Conservation (phyloP, 805 yeast species). For the Sugiyamaella americana region DNA sequence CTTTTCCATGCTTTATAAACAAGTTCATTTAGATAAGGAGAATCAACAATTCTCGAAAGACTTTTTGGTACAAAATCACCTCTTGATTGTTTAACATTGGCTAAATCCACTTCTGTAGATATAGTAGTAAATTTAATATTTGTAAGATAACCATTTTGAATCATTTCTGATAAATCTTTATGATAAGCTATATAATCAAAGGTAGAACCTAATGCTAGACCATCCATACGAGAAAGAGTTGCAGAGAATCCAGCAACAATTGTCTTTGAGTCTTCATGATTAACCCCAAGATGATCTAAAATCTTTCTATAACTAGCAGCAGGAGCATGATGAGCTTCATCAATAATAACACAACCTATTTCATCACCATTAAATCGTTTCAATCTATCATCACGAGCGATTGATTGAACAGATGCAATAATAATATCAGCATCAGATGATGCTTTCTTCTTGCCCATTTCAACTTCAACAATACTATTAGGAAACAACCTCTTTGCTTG, state of each 20-base stretch:
- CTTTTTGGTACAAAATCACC: slow-evolving; percentile 52
- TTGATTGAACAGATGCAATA: slow-evolving; percentile 71
- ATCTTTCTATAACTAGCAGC: slow-evolving; percentile 60
- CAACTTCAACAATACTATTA: slow-evolving; percentile 49
- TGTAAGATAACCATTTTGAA: slow-evolving; percentile 60
- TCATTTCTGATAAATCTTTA: slow-evolving; percentile 58
- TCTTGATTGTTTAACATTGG: slow-evolving; percentile 29
- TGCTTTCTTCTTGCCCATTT: slow-evolving; percentile 55
- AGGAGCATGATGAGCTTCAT: slow-evolving; percentile 91
- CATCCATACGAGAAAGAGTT: slow-evolving; percentile 75
- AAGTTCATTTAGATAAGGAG: slow-evolving; percentile 46
- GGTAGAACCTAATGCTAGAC: slow-evolving; percentile 46
- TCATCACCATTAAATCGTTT: slow-evolving; percentile 47
- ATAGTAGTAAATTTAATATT: slow-evolving; percentile 63
- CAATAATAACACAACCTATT: slow-evolving; percentile 72
- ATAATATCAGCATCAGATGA: slow-evolving; percentile 51
- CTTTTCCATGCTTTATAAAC: slow-evolving; percentile 50
- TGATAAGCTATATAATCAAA: slow-evolving; percentile 74
- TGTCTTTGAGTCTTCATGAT: slow-evolving; percentile 36
- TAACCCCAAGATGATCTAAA: slow-evolving; percentile 52
- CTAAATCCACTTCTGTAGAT: slow-evolving; percentile 41
- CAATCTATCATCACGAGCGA: slow-evolving; percentile 45
- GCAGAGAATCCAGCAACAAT: slow-evolving; percentile 84
- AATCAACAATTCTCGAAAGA: slow-evolving; percentile 52
- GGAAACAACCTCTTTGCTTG: slow-evolving; percentile 48